phyloP scores from a whole-genome alignment of 768 basidiomycete genomes.

The Trametes villosa region DNA sequence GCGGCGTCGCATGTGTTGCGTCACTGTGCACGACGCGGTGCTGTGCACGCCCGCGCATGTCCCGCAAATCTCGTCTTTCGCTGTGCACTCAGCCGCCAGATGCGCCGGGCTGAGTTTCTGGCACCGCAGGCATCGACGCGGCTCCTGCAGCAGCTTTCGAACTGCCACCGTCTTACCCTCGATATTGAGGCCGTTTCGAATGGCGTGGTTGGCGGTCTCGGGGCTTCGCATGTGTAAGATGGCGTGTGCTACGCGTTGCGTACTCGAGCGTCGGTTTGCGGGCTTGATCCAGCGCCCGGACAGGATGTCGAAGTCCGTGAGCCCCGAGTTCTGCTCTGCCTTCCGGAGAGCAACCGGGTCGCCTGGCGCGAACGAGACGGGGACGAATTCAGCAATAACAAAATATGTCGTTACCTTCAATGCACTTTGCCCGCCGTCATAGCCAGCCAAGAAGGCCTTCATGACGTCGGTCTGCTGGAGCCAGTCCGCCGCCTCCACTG shows the following conservation, averaged over 20 bases:
- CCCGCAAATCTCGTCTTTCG: not conserved
- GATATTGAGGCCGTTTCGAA: not conserved
- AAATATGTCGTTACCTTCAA: not conserved
- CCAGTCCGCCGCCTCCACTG: not conserved
- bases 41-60: not conserved
- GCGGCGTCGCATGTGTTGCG: not conserved
- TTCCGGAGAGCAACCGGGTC: not conserved
- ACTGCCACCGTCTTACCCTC: not conserved
- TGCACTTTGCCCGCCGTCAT: not conserved
- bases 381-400: not conserved
- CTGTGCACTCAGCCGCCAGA: not conserved
- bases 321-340: not conserved
- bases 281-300: not conserved
- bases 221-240: not conserved
- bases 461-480: not conserved
- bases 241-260: not conserved
- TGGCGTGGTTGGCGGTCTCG: not conserved
- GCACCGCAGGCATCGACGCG: not conserved
- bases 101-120: not conserved
- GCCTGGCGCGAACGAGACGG: not conserved
- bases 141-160: not conserved
- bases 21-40: not conserved
- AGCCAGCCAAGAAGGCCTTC: not conserved
- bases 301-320: not conserved
- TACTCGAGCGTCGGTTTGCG: not conserved